Evolutionary conservation across 306 rosid genomes (phyloP).

Genomic region (Prunus padus): DNA sequence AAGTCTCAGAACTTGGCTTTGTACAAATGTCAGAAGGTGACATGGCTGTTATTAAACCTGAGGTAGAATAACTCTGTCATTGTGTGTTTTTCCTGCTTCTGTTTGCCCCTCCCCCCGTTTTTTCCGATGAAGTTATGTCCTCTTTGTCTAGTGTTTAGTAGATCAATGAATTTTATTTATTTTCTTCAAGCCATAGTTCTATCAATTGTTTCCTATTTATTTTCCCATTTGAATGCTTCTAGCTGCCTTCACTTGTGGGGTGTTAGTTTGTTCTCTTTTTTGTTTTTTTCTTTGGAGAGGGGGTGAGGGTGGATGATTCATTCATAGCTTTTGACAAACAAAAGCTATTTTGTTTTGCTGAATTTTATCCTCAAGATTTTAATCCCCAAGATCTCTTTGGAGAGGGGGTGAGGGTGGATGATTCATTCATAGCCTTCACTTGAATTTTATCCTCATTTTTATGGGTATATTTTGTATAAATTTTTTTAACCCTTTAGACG

Average conservation of each 20-base stretch:
- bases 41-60: conserved; percentile 24
- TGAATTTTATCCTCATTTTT: too few relatives aligned
- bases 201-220: neutral
- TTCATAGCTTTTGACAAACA: too few relatives aligned
- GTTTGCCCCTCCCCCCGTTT: neutral
- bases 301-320: neutral
- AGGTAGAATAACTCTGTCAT: neutral
- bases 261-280: neutral
- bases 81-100: neutral
- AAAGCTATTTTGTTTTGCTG: too few relatives aligned
- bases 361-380: too few relatives aligned
- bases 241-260: neutral
- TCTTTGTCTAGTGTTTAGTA: neutral
- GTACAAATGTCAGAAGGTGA: conserved; percentile 14
- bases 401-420: too few relatives aligned
- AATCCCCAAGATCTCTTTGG: too few relatives aligned
- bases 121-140: neutral
- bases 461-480: too few relatives aligned
- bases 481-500: too few relatives aligned
- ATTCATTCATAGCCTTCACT: too few relatives aligned
- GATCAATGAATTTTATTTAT: neutral
- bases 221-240: neutral
- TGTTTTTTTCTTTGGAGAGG: neutral
- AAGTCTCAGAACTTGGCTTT: neutral
- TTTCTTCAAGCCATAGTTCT: neutral